Evolutionary conservation across 2,329 filamentous ascomycete species (phyloP).

Genomic region (Ophiocordyceps camponoti-rufipedis): DNA sequence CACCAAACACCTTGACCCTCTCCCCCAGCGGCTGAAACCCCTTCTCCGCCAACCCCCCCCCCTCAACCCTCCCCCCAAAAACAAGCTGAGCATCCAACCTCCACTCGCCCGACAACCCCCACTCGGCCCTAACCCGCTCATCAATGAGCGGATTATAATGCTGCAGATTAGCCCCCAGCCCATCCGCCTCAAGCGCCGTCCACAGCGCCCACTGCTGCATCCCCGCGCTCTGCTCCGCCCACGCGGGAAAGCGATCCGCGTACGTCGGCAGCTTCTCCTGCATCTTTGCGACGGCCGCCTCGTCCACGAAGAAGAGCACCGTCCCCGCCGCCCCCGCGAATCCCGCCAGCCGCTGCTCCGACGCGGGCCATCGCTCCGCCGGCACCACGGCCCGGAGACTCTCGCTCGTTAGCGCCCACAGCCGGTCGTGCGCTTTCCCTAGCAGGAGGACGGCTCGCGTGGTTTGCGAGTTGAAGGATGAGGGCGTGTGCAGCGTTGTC

Average conservation of each 20-base stretch:
- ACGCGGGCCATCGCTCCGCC: constrained; percentile 39
- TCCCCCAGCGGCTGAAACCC: constrained; percentile 44
- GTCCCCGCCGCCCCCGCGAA: constrained; percentile 64
- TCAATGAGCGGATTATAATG: constrained; percentile 86
- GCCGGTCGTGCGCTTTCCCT: constrained; percentile 66
- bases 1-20: constrained; percentile 44
- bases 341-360: constrained; percentile 20
- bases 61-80: constrained; percentile 42
- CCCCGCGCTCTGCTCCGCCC: constrained; percentile 58
- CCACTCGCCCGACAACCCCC: constrained; percentile 57
- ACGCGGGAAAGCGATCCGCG: constrained; percentile 62
- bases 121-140: constrained; percentile 46
- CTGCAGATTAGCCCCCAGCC: constrained; percentile 76
- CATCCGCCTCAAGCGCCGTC: constrained; percentile 68
- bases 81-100: constrained; percentile 68
- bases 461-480: constrained; percentile 77
- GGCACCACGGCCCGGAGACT: constrained; percentile 37
- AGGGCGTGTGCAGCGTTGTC: constrained; percentile 52
- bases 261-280: constrained; percentile 54
- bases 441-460: constrained; percentile 64
- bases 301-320: constrained; percentile 78
- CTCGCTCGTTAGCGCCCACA: constrained; percentile 60
- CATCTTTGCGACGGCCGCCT: constrained; percentile 43
- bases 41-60: constrained; percentile 41
- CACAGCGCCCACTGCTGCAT: constrained; percentile 68